These are phyloP conservation scores for Pseudocercospora crystallina DNA, from an alignment of 2,329 filamentous ascomycete genomes.

Conservation along the genomic window DNA sequence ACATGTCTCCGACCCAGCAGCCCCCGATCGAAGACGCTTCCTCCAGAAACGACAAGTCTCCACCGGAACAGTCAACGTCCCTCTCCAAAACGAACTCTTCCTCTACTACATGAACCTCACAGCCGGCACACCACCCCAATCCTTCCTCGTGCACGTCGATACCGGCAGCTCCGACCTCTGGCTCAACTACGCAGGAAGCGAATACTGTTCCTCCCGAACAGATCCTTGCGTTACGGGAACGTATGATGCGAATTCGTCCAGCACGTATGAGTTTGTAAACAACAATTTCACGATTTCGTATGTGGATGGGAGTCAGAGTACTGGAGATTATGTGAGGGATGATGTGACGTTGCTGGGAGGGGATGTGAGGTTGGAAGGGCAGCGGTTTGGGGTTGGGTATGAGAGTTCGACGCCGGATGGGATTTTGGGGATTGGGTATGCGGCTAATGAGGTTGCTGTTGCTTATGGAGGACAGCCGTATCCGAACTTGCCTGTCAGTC, in stretches of 20 bases:
- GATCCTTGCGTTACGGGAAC: conserved; percentile 64
- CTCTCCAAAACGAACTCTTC: conserved; percentile 57
- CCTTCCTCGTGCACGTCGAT: conserved; percentile 58
- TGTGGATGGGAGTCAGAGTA: conserved; percentile 73
- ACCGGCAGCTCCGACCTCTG: conserved; percentile 65
- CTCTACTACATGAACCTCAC: conserved; percentile 60
- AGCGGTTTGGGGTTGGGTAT: conserved; percentile 76
- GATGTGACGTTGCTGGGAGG: conserved; percentile 59
- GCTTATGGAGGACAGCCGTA: conserved; percentile 56
- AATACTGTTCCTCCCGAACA: conserved; percentile 51
- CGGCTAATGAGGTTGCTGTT: conserved; percentile 72
- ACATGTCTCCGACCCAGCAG: conserved; percentile 46
- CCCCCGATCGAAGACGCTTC: conserved; percentile 46
- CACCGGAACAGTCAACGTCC: conserved; percentile 33
- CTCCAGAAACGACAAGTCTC: conserved; percentile 35
- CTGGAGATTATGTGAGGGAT: conserved; percentile 78
- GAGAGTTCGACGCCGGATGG: conserved; percentile 60
- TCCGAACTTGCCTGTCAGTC: conserved; percentile 63
- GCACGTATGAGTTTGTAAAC: conserved; percentile 71
- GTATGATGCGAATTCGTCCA: conserved; percentile 69
- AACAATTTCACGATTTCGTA: conserved; percentile 84
- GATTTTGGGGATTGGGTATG: conserved; percentile 82
- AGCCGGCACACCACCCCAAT: conserved; percentile 57
- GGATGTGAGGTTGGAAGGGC: conserved; percentile 49
- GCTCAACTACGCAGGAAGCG: conserved; percentile 64